A percentile compares a stretch with the other conserved stretches of the same genome.
phyloP scores from a whole-genome alignment of 148 eudicot genomes.

The Camellia lanceoleosa region DNA sequence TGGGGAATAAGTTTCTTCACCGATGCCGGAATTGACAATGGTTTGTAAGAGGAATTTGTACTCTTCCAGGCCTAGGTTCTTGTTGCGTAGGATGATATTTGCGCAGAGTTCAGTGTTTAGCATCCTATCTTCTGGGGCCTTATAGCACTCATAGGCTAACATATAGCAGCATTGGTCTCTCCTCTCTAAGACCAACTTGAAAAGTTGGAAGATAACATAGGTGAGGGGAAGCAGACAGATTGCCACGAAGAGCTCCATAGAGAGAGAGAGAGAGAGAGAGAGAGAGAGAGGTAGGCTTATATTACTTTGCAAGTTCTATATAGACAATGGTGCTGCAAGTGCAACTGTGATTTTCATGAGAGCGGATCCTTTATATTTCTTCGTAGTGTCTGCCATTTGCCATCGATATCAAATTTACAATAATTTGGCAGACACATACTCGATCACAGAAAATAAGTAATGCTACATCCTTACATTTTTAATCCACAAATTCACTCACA shows the following conservation, averaged over 20 bases:
- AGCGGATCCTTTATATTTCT: no score
- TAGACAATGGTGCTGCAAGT: no score
- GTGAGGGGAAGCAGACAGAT: constrained; percentile 16
- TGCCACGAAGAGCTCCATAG: constrained; percentile 18
- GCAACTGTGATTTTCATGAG: no score
- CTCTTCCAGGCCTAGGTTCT: constrained; percentile 31
- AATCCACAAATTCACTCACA: no score
- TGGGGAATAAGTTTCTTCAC: constrained; percentile 40
- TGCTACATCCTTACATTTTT: no score
- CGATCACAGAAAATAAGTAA: no score
- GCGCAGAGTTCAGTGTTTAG: constrained; percentile 26
- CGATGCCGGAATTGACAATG: constrained; percentile 38
- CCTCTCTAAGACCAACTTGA: constrained; percentile 2
- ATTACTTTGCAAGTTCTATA: no score
- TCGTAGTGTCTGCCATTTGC: no score
- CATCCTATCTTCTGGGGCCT: constrained; percentile 28
- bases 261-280: background rate
- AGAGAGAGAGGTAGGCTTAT: no score
- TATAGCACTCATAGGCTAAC: constrained; percentile 40
- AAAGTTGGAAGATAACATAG: constrained; percentile 16
- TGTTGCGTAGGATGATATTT: constrained; percentile 29
- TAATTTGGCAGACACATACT: no score
- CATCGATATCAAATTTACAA: no score
- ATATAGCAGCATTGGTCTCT: constrained; percentile 31
- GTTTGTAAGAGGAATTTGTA: constrained; percentile 35